Evolutionary conservation across 1,139 yeast species (phyloP), one percentile per base, ranked within the genome.

Genomic region (Pichia sp.): DNA sequence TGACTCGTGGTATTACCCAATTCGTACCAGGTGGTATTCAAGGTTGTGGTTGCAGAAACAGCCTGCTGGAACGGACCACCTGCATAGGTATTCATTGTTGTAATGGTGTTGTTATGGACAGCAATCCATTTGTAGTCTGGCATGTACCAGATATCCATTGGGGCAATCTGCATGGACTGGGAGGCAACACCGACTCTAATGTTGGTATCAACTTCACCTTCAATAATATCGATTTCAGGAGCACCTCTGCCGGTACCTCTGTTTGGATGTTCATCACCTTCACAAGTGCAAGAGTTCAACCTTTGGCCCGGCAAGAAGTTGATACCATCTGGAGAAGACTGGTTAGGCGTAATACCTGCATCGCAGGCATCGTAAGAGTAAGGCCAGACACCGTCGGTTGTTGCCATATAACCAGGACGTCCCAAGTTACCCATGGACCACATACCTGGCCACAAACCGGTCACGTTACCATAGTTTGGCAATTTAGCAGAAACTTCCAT

Each of bases 1-100:
- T 57, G 48, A 46, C 62, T 58, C 15, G 54, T 55, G n/a, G 64
- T 68, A 4, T 66, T 73, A 50, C 84, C 84, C 54, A 65, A 64
- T 63, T 81, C 78, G 65, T 80, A 82, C 87, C 88, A 83, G 0
- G 76, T 69, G 1, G 75, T 72, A 63, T 80, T 81, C 57, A 81
- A 70, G 0, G 80, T 79, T 0, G 85, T 78, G 8, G 73, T 72
- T 1, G 74, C 84, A 2, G 83, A 78, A 13, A 82, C 73, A 29
- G 85, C 85, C 65, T 81, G 83, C 66, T 82, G 87, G 69, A 71
- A 76, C 1, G 85, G 85, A 50, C 85, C 84, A 49, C 85, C 85
- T 5, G 83, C 72, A 66, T 79, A 81, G 1, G 81, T 72, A 61
- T 80, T 80, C 77, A 80, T 78, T 2, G 76, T 61, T 0, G 84